Base-by-base conservation (phyloP, 306 rosid genomes). In the Citrullus colocynthis region DNA sequence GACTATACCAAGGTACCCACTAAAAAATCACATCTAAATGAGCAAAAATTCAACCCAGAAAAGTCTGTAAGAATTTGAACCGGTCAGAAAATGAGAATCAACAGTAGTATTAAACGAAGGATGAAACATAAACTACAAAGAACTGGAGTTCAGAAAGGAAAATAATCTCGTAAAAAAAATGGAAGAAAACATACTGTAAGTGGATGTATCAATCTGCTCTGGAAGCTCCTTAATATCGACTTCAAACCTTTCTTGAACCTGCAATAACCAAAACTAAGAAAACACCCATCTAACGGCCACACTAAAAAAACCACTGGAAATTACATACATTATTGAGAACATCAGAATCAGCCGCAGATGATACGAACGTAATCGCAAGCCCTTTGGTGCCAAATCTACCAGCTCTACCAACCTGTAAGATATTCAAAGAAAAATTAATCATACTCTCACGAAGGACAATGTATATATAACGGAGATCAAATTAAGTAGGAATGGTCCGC, bases 321-420 rank as follows among this genome's bases (percentile, higher is more conserved):
- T 18, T 71, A 0, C 87, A 5, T 91, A 95, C 99, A 89, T 95
- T 91, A 75, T 95, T 95, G 60, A 95, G 99, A 79, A 95, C 97
- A 74, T 90, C 97, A 11, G 92, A 90, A 78, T 95, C 99, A 13
- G 96, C 79, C 55, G 97, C 87, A 54, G 96, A 96, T 24, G 99
- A 92, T 61, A 96, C 98, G 76, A 96, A 96, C 55, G 99, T 96
- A 72, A 96, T 96, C 20, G 99, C 99, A 81, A 96, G 98, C 70
- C 99, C 99, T 81, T 96, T 96, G 78, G 99, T 96, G 32, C 99
- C 99, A 55, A 96, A 96, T 80, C 99, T 86, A 73, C 99, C 99
- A 84, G 99, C 99, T 83, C 98, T 90, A 9, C 99, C 99, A 54
- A 96, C 99, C 99, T 96, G 84, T 63, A 14, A 55, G 60, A 28